Conservation (phyloP, 805 yeast genomes). For the Candida sphagnicola region DNA sequence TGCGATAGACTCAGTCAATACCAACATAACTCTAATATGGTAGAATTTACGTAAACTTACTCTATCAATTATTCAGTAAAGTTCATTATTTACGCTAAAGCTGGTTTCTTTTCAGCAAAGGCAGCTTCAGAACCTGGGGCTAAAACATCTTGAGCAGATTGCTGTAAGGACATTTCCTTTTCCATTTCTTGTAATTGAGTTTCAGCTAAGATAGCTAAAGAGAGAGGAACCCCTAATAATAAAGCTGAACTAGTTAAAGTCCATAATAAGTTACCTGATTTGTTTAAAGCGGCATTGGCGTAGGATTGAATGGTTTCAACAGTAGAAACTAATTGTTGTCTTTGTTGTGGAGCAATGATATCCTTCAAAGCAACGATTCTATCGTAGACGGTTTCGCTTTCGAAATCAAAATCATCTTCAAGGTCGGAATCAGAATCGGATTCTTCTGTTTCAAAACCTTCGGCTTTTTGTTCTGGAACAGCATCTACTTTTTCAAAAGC, state of each 20-base stretch:
- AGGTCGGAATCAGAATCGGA: conserved; percentile 46
- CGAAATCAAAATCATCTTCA: conserved; percentile 70
- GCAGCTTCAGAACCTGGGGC: conserved; percentile 62
- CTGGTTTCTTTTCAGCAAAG: conserved; percentile 26
- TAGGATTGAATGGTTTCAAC: conserved; percentile 18
- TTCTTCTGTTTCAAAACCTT: conserved; percentile 29
- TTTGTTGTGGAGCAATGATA: conserved; percentile 83
- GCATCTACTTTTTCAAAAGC: conserved; percentile 31
- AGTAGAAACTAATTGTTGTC: conserved; percentile 45
- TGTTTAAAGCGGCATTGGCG: conserved; percentile 45
- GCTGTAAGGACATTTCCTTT: conserved; percentile 81
- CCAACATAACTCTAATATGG: no score
- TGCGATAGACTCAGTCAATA: no score
- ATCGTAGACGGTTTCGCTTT: conserved; percentile 79
- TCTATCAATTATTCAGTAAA: no score
- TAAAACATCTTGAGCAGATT: conserved; percentile 69
- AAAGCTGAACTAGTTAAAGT: conserved; percentile 76
- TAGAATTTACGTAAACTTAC: no score
- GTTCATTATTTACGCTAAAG: conserved; percentile 6
- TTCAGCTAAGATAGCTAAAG: conserved; percentile 85
- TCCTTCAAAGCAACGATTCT: conserved; percentile 91
- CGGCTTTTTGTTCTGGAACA: conserved; percentile 24
- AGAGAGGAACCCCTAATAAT: conserved; percentile 87
- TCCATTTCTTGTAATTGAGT: conserved; percentile 93
- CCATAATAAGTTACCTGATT: conserved; percentile 81